Percentiles rank a stretch among this genome's conserved stretches.
Conservation (phyloP, 768 basidiomycete species). For the Podaxis sp. region DNA sequence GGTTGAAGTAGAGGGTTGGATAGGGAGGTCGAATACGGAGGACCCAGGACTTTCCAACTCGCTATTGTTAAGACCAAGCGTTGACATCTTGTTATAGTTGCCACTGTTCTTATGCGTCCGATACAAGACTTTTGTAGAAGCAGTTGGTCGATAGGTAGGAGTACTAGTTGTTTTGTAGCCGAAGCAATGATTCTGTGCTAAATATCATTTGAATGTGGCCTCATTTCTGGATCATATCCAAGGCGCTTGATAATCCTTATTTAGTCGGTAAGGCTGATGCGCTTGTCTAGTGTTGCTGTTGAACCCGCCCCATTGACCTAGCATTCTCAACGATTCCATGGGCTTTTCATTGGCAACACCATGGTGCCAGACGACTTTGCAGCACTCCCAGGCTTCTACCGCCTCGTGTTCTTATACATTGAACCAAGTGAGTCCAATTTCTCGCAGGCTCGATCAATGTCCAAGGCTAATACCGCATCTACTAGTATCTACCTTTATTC, state of each 20-base stretch:
- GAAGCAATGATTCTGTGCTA: too few species aligned
- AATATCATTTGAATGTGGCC: not conserved
- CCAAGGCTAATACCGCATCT: not conserved
- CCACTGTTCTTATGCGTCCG: not conserved
- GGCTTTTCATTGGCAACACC: not conserved
- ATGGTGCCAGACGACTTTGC: constrained; percentile 35
- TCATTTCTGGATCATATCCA: not conserved
- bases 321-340: not conserved
- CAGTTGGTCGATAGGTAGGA: not conserved
- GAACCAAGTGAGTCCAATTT: constrained; percentile 47
- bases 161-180: not conserved
- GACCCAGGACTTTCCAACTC: constrained; percentile 56
- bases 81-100: not conserved
- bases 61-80: not conserved
- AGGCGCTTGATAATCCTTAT: not conserved
- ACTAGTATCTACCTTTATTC: constrained; percentile 33
- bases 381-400: constrained; percentile 62
- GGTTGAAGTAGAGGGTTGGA: constrained; percentile 26
- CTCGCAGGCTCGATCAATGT: not conserved
- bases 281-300: not conserved
- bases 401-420: constrained; percentile 56
- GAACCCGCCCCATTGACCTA: not conserved
- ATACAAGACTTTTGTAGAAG: not conserved
- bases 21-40: constrained; percentile 72
- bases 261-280: not conserved